phyloP scores from a whole-genome alignment of 192 early-diverging fungal genomes.

The Umbelopsis isabellina region DNA sequence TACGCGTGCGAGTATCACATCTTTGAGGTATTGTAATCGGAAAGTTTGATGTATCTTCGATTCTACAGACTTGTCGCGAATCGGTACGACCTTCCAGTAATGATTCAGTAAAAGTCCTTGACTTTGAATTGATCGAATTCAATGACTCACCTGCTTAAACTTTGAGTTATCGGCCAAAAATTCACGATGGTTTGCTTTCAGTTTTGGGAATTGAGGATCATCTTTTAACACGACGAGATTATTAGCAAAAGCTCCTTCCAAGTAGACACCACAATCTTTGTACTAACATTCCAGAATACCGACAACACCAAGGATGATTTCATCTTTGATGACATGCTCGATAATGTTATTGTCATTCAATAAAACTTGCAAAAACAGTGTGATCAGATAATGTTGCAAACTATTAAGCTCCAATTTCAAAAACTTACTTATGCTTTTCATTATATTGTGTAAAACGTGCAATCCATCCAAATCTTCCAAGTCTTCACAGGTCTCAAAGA shows the following conservation, averaged over 20 bases:
- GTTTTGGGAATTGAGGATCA: conserved; percentile 71
- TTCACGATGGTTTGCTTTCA: conserved; percentile 75
- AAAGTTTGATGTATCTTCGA: conserved; percentile 87
- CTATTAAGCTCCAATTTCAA: not conserved
- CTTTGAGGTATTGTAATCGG: conserved; percentile 85
- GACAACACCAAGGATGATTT: conserved; percentile 67
- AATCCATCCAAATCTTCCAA: conserved; percentile 75
- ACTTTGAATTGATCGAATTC: conserved; percentile 7
- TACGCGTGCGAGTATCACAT: conserved; percentile 75
- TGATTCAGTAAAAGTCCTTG: not conserved
- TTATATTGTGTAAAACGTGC: conserved; percentile 73
- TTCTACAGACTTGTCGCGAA: conserved; percentile 68
- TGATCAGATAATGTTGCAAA: not conserved
- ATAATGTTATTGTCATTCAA: conserved; percentile 81
- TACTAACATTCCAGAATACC: conserved; percentile 86
- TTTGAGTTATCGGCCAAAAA: conserved; percentile 63
- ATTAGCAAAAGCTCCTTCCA: not conserved
- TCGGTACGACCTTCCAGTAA: conserved; percentile 66
- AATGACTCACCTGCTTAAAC: conserved; percentile 55
- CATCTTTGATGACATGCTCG: conserved; percentile 76
- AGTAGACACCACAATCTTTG: not conserved
- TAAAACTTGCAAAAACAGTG: conserved; percentile 54
- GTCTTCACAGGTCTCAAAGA: conserved; percentile 82
- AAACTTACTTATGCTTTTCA: conserved; percentile 71
- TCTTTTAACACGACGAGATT: conserved; percentile 48